Percentiles rank a stretch among this genome's conserved stretches.
phyloP scores from a whole-genome alignment of 2,329 filamentous ascomycete species.

The Arthrobotrys sphaeroides region DNA sequence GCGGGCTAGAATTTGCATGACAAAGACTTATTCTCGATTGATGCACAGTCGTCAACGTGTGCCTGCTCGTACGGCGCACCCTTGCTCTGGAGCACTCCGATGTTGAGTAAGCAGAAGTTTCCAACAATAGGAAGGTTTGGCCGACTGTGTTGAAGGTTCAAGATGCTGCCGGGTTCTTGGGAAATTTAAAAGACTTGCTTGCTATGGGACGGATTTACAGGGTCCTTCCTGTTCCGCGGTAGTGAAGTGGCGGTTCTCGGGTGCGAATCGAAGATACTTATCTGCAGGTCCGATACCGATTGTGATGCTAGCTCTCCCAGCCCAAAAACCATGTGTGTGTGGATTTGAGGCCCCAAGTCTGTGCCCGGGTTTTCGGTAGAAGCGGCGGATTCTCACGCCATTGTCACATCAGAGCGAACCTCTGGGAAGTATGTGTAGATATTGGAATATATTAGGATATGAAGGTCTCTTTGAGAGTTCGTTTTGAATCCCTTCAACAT shows the following conservation, averaged over 20 bases:
- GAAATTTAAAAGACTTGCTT: not conserved
- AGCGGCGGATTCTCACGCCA: not conserved
- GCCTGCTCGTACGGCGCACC: not conserved
- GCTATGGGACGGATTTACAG: not conserved
- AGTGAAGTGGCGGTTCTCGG: not conserved
- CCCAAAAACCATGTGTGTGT: not conserved
- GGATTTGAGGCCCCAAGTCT: not conserved
- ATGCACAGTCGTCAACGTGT: not conserved
- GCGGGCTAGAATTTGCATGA: constrained; percentile 3
- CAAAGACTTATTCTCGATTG: constrained; percentile 13
- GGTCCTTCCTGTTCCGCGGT: not conserved
- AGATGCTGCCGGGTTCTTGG: too few relatives aligned
- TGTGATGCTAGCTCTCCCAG: not conserved
- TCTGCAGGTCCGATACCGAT: not conserved
- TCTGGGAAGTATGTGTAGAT: not conserved
- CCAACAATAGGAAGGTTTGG: constrained; percentile 32
- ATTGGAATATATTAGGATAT: not conserved
- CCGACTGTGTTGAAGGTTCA: constrained; percentile 6
- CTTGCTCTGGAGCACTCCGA: not conserved
- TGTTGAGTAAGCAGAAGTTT: constrained; percentile 49
- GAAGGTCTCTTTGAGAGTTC: not conserved
- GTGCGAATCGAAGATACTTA: not conserved
- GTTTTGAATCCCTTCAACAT: not conserved
- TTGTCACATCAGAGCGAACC: not conserved
- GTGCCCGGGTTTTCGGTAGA: not conserved